A percentile compares a stretch with the other conserved stretches of the same genome.
phyloP scores from a whole-genome alignment of 2,329 filamentous ascomycete species.

The Talaromyces albobiverticillius region DNA sequence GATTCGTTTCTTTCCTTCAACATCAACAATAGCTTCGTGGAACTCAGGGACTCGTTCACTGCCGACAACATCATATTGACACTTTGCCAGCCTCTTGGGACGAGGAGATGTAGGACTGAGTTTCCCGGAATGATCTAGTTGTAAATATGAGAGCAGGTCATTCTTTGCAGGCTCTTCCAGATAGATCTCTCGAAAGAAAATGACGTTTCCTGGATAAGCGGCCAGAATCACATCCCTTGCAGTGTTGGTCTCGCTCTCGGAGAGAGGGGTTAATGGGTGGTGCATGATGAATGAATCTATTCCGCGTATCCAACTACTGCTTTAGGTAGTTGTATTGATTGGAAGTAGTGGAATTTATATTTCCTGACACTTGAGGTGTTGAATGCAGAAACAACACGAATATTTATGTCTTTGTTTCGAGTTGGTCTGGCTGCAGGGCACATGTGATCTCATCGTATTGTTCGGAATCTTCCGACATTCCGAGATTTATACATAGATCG shows the following conservation, averaged over 20 bases:
- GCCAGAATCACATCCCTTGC: slow-evolving; percentile 33
- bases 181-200: slow-evolving; percentile 51
- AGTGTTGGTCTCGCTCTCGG: slow-evolving; percentile 30
- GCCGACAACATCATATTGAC: slow-evolving; percentile 57
- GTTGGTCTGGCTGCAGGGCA: no score
- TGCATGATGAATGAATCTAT: neutral
- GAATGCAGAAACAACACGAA: no score
- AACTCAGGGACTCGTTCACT: slow-evolving; percentile 52
- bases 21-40: slow-evolving; percentile 53
- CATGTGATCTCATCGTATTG: no score
- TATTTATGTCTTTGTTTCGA: no score
- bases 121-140: slow-evolving; percentile 47
- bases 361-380: no score
- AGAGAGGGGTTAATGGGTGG: slow-evolving; percentile 33
- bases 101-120: slow-evolving; percentile 39
- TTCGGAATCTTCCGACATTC: neutral
- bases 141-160: slow-evolving; percentile 47
- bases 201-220: slow-evolving; percentile 28
- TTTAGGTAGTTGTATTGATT: no score
- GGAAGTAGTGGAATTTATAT: no score
- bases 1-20: slow-evolving; percentile 41
- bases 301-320: no score
- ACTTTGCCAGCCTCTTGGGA: slow-evolving; percentile 51
- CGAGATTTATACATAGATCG: neutral
- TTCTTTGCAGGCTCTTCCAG: slow-evolving; percentile 51